These are phyloP conservation scores for Chaetomium strumarium DNA, from an alignment of 2,329 filamentous ascomycete genomes.

Conservation along the genomic window DNA sequence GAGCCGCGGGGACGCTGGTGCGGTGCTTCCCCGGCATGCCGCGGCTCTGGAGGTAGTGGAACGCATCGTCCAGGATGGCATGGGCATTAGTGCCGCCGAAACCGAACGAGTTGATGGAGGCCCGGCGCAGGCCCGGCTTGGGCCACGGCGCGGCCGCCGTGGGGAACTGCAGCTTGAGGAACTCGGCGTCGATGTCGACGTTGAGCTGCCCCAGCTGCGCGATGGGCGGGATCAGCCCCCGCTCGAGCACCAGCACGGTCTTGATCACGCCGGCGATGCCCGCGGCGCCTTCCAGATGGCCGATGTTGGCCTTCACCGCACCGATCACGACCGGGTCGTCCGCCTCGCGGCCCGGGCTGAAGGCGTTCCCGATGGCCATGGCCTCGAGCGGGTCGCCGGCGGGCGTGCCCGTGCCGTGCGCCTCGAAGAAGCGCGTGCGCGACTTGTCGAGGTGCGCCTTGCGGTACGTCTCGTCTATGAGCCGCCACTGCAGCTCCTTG, in stretches of 20 bases:
- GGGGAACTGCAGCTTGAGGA: slow-evolving; percentile 1
- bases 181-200: neutral
- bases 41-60: neutral
- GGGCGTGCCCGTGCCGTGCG: slow-evolving; percentile 32
- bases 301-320: slow-evolving; percentile 22
- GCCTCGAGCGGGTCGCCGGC: slow-evolving; percentile 9
- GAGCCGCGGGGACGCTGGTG: neutral
- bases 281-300: slow-evolving; percentile 20
- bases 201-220: slow-evolving; percentile 1
- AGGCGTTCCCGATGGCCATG: neutral
- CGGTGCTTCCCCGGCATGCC: neutral
- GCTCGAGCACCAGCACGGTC: slow-evolving; percentile 17
- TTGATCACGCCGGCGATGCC: slow-evolving; percentile 23
- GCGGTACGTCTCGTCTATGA: slow-evolving; percentile 9
- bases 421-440: slow-evolving; percentile 12
- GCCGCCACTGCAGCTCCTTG: neutral
- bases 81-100: slow-evolving; percentile 6
- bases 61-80: slow-evolving; percentile 7
- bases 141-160: slow-evolving; percentile 6
- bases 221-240: slow-evolving; percentile 19
- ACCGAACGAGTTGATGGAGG: slow-evolving; percentile 9
- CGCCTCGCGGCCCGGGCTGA: neutral
- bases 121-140: neutral
- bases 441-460: slow-evolving; percentile 7
- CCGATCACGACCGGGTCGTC: neutral